A percentile compares a stretch with the other conserved stretches of the same genome.
These are phyloP conservation scores for Colletotrichum phormii DNA, from an alignment of 2,329 filamentous ascomycete species.

Conservation along the genomic window DNA sequence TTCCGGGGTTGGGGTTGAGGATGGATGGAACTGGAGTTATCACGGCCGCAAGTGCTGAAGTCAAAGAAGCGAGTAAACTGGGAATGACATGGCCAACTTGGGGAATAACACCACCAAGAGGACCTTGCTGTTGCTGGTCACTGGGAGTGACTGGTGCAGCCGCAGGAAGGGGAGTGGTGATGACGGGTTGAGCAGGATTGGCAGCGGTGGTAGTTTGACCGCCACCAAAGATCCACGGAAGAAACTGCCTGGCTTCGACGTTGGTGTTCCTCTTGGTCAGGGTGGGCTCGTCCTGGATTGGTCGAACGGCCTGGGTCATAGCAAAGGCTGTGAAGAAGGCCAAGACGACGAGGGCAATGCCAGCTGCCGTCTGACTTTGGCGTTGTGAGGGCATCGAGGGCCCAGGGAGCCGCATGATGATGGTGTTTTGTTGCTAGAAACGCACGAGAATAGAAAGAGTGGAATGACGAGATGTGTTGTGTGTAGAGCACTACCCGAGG, in stretches of 20 bases:
- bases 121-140: conserved; percentile 7
- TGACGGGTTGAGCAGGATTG: conserved; percentile 1
- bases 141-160: neutral
- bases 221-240: conserved; percentile 19
- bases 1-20: neutral
- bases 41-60: neutral
- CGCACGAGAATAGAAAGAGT: conserved; percentile 12
- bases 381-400: conserved; percentile 1
- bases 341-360: conserved; percentile 13
- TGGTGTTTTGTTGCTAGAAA: neutral
- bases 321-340: conserved; percentile 15
- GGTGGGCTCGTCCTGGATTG: neutral
- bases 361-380: neutral
- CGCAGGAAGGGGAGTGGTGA: conserved; percentile 10
- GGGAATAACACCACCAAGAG: neutral
- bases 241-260: conserved; percentile 16
- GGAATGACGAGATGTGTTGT: conserved; percentile 19
- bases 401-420: conserved; percentile 16
- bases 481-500: conserved; percentile 17
- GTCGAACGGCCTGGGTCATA: conserved; percentile 1
- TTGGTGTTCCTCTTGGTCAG: neutral
- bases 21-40: neutral
- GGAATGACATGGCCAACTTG: neutral
- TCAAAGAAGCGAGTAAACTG: neutral
- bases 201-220: neutral